Evolutionary conservation across 2,329 filamentous ascomycete genomes (phyloP).

Genomic region (Fusarium beomiforme): DNA sequence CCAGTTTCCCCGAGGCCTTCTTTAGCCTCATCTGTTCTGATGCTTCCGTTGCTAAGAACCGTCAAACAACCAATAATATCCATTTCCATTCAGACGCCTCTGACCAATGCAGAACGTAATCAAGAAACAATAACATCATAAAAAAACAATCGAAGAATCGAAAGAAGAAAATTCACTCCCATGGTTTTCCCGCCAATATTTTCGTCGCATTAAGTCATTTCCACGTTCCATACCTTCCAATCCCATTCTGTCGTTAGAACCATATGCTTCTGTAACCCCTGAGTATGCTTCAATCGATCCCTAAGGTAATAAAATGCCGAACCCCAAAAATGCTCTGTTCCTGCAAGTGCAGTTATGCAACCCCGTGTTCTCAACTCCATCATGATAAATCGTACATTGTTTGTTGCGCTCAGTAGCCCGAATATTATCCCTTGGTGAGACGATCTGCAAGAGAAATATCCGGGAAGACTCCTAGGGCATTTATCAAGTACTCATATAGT

Average conservation of each 20-base stretch:
- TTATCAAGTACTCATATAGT: constrained; percentile 23
- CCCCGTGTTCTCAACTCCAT: neutral
- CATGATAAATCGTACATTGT: constrained; percentile 21
- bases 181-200: constrained; percentile 27
- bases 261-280: constrained; percentile 27
- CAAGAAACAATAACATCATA: constrained; percentile 21
- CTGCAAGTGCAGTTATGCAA: constrained; percentile 14
- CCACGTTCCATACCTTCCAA: constrained; percentile 30
- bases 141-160: constrained; percentile 38
- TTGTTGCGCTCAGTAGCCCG: constrained; percentile 5
- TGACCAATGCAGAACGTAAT: constrained; percentile 27
- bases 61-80: constrained; percentile 8
- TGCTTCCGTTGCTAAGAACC: constrained; percentile 13
- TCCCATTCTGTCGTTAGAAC: constrained; percentile 30
- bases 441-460: constrained; percentile 7
- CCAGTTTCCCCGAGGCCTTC: constrained; percentile 28
- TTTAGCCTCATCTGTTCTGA: constrained; percentile 12
- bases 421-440: constrained; percentile 16
- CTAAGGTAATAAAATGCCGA: neutral
- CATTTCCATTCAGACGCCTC: constrained; percentile 29
- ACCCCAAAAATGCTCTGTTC: constrained; percentile 2
- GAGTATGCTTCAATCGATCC: neutral
- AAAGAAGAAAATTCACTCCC: constrained; percentile 6
- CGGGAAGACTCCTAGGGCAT: constrained; percentile 22
- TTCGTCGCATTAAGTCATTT: constrained; percentile 28